These are phyloP conservation scores for Filobasidium floriforme DNA, from an alignment of 768 basidiomycete genomes.

Conservation along the genomic window DNA sequence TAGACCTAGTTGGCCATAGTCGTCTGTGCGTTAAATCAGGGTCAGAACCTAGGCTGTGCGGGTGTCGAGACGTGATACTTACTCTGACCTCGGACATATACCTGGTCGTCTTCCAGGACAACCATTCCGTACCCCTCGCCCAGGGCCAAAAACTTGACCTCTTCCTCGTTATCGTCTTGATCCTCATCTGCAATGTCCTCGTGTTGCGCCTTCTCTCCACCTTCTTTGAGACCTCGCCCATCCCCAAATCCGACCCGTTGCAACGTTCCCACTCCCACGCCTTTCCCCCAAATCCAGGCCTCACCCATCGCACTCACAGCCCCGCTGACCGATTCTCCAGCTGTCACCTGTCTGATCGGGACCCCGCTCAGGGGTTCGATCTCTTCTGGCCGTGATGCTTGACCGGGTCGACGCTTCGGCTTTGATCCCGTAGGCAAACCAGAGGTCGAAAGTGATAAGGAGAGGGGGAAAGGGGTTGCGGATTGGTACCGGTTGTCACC, in stretches of 20 bases:
- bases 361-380: not conserved
- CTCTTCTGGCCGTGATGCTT: not conserved
- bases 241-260: not conserved
- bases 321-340: not conserved
- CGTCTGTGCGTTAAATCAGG: not conserved
- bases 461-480: not conserved
- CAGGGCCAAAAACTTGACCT: not conserved
- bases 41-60: not conserved
- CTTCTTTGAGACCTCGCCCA: too few relatives aligned
- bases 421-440: not conserved
- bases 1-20: not conserved
- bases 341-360: not conserved
- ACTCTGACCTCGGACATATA: not conserved
- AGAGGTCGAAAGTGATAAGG: not conserved
- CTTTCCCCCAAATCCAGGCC: not conserved
- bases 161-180: not conserved
- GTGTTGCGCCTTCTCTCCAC: not conserved
- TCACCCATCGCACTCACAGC: not conserved
- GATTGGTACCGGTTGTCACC: not conserved
- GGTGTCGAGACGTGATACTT: too few relatives aligned
- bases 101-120: not conserved
- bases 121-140: not conserved
- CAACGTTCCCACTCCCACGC: not conserved
- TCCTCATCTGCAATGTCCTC: not conserved
- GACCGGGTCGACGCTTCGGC: too few relatives aligned